Evolutionary conservation across 2,329 filamentous ascomycete genomes (phyloP).

Genomic region (Blumeria graminis): DNA sequence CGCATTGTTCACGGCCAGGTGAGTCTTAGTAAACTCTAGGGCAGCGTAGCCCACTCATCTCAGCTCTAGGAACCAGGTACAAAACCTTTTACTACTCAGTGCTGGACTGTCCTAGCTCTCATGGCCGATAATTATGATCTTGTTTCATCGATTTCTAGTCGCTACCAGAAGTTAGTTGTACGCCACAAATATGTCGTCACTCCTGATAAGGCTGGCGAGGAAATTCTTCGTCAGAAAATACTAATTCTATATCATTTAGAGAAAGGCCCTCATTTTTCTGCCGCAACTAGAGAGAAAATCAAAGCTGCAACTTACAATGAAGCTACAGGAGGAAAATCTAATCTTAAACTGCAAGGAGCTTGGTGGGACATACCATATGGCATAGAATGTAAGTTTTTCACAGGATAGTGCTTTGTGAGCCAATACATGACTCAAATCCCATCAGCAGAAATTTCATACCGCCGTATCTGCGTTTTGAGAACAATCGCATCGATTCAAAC

Average conservation of each 20-base stretch:
- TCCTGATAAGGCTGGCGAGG: constrained; percentile 27
- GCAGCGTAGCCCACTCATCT: neutral
- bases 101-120: constrained; percentile 42
- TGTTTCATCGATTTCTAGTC: constrained; percentile 26
- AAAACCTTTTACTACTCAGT: constrained; percentile 26
- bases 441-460: constrained; percentile 38
- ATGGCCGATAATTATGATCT: constrained; percentile 55
- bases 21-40: constrained; percentile 3
- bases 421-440: neutral
- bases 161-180: constrained; percentile 22
- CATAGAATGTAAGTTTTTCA: constrained; percentile 23
- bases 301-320: constrained; percentile 29
- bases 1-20: constrained; percentile 36
- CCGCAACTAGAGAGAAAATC: constrained; percentile 40
- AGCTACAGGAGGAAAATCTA: constrained; percentile 10
- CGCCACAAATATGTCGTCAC: constrained; percentile 31
- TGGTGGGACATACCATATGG: constrained; percentile 54
- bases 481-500: constrained; percentile 44
- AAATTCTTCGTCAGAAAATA: constrained; percentile 43
- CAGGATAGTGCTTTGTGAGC: neutral
- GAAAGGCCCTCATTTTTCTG: constrained; percentile 32
- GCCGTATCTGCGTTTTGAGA: constrained; percentile 41
- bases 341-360: constrained; percentile 19
- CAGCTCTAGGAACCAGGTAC: constrained; percentile 9
- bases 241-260: constrained; percentile 41